Conservation (phyloP, 208 protist species). For the Trypanosoma theileri region DNA sequence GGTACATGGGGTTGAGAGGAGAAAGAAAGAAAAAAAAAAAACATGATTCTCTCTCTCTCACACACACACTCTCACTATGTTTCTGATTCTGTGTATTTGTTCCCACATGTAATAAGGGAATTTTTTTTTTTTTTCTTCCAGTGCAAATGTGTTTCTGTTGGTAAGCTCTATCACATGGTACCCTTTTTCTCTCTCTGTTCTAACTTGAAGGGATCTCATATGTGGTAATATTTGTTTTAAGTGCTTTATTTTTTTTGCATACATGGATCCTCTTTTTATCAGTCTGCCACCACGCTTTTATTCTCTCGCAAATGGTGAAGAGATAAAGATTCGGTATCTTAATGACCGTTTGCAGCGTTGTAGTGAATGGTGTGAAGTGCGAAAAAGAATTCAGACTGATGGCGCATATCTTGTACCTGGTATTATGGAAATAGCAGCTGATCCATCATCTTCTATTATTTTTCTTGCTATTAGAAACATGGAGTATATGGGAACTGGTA, state of each 20-base stretch:
- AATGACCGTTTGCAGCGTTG: neutral
- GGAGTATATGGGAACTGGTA: neutral
- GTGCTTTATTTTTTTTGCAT: too few species aligned
- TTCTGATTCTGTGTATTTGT: neutral
- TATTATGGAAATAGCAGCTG: slow-evolving; percentile 4
- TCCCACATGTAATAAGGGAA: neutral
- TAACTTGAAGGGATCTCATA: too few species aligned
- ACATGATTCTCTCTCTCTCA: too few species aligned
- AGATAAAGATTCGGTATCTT: slow-evolving; percentile 7
- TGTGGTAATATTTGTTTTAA: too few species aligned
- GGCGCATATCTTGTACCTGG: slow-evolving; percentile 2
- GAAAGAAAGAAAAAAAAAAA: too few species aligned
- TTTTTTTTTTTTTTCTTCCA: slow-evolving; percentile 1
- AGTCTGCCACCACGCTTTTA: slow-evolving; percentile 4
- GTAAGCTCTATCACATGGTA: neutral
- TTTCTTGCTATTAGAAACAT: slow-evolving; percentile 12
- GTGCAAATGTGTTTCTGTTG: neutral
- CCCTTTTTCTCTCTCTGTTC: too few species aligned
- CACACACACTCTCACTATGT: too few species aligned
- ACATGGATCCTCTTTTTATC: neutral
- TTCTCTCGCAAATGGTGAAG: neutral
- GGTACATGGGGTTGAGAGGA: too few species aligned
- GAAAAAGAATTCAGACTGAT: neutral
- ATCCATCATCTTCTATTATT: slow-evolving; percentile 18
- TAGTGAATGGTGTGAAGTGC: slow-evolving; percentile 5